Base-by-base conservation (phyloP, 164 flowering plant genomes). In the Santalum album region DNA sequence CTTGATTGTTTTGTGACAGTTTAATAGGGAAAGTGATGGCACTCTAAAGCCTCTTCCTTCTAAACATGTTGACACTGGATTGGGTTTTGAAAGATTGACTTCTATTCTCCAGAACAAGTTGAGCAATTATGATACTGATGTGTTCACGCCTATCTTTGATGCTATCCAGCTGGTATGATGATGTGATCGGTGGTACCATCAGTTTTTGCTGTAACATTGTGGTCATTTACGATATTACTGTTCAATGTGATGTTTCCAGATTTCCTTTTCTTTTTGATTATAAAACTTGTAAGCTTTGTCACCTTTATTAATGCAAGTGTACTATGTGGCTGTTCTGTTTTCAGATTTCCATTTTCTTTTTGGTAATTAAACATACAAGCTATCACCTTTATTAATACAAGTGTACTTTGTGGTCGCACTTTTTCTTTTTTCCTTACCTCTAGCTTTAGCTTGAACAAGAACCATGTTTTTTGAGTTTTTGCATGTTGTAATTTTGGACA, bases 51-150 rank as follows among this genome's bases (percentile, higher is more conserved):
- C 89, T 61, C 67, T 94, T 35, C 97, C 99, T 54, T 85, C 96
- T 25, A 94, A 94, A 78, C 99, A 94, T 69, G 99, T 94, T 55
- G 99, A 94, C 64, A 94, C 99, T 58, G 97, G 99, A 38, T 34
- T 94, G 97, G 99, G 99, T 49, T 90, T 94, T 70, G 99, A 94
- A 56, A 86, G 99, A 58, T 73, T 90, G 64, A 87, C 97, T 26
- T 87, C 97, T 25, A 76, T 90, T 61, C 92, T 94, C 52, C 99
- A 94, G 69, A 81, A 81, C 47, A 87, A 75, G 75, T 80, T 86
- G 92, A 90, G 99, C 81, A 94, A 90, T 72, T 94, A 90, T 78
- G 99, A 94, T 49, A 87, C 97, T 44, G 99, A 94, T 73, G 81
- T 94, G 17, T 94, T 94, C 74, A n/a, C 78, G 72, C 96, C 96